Evolutionary conservation across 495 filamentous ascomycete genomes (phyloP), one percentile per base, ranked within the genome.

Genomic region (Patellaria atrata): DNA sequence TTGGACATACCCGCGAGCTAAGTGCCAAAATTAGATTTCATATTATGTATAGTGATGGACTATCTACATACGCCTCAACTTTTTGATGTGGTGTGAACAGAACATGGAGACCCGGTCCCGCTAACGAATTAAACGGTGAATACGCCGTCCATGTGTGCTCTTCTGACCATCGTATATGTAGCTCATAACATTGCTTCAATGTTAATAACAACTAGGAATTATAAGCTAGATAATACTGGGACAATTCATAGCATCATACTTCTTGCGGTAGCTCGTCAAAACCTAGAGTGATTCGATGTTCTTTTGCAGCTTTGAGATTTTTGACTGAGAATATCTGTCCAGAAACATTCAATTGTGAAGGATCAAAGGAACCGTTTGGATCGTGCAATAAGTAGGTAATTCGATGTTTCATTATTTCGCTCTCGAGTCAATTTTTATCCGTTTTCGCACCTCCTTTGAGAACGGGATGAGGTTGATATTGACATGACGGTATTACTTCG

Each of bases 41-140:
- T 33, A 32, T 28, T 10, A 31, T 18, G 20, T 34, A 35, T 18
- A 12, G 14, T 16, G 23, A 34, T 40, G 32, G 16, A 36, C 48
- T 47, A 52, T 30, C 30, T 33, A 38, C 67, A 47, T 58, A 63
- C 65, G 61, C 51, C 10, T 45, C 25, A 22, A 43, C 27, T 22
- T 53, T 35, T 31, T 59, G 55, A 32, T 54, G 47, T 6, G 81
- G 77, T 0, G 75, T 81, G 47, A 78, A 82, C 49, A 81, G 79
- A 16, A 84, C 63, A 65, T 94, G 85, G 7, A 96, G 61, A 15
- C 89, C 89, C 2, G 85, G 74, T 4, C 79, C 70, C 21, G 85
- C 56, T 40, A 77, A 69, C 33, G 84, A 77, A 19, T 68, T 55
- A 49, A 87, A 79, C 17, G 89, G 87, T 28, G 74, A 57, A 19